These are phyloP conservation scores for Suillus clintonianus DNA, from an alignment of 768 basidiomycete species.

Conservation along the genomic window DNA sequence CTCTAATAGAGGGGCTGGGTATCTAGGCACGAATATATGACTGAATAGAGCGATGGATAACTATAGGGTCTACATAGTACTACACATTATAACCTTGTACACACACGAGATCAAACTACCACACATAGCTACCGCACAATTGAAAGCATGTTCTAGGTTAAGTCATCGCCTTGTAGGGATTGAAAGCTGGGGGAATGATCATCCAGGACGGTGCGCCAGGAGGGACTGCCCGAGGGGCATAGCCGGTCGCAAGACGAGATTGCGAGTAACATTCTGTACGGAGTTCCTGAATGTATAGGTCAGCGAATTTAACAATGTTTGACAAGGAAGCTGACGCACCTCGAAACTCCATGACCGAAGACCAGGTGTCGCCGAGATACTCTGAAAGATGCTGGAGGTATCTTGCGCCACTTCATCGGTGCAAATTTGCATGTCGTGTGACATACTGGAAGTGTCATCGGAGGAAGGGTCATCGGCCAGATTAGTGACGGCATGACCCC, in stretches of 20 bases:
- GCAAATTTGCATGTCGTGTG: slow-evolving; percentile 1
- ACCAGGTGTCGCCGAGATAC: slow-evolving; percentile 22
- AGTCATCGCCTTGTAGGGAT: slow-evolving; percentile 14
- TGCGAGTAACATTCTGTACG: slow-evolving; percentile 34
- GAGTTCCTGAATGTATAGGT: slow-evolving; percentile 18
- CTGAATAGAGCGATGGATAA: slow-evolving; percentile 1
- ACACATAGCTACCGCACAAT: neutral
- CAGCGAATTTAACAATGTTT: neutral
- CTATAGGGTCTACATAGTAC: slow-evolving; percentile 7
- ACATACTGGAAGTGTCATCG: neutral
- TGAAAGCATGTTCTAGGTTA: neutral
- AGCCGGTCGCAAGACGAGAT: slow-evolving; percentile 25
- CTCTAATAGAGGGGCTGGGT: neutral
- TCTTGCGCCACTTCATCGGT: neutral
- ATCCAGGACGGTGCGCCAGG: slow-evolving; percentile 15
- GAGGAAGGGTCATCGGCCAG: neutral
- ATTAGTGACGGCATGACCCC: no score
- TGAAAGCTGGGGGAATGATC: slow-evolving; percentile 31
- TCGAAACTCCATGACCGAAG: slow-evolving; percentile 26
- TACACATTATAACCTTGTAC: slow-evolving; percentile 9
- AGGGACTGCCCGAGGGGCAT: slow-evolving; percentile 16
- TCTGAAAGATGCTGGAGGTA: no score
- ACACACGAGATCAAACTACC: slow-evolving; percentile 1
- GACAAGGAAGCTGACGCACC: neutral
- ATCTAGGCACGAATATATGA: neutral